phyloP scores from a whole-genome alignment of 495 filamentous ascomycete species.

The Penicillium longicatenatum region DNA sequence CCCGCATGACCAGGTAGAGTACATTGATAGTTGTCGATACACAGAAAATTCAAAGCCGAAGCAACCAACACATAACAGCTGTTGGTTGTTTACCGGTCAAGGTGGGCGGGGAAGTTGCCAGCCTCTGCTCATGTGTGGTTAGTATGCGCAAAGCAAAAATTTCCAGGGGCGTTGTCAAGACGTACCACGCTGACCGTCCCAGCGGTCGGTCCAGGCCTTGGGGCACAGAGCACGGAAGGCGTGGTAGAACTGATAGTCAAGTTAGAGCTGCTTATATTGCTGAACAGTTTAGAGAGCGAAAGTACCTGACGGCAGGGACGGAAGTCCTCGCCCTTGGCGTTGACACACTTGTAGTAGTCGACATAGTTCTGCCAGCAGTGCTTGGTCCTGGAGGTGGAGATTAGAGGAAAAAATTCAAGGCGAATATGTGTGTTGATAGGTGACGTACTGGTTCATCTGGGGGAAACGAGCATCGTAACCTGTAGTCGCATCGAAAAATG shows the following conservation, averaged over 20 bases:
- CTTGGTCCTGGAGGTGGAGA: constrained; percentile 56
- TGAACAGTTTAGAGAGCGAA: background rate
- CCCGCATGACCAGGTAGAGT: constrained; percentile 46
- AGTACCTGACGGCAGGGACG: constrained; percentile 92
- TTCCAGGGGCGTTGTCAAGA: constrained; percentile 29
- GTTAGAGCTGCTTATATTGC: constrained; percentile 9
- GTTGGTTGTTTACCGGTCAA: constrained; percentile 43
- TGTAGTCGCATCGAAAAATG: constrained; percentile 44
- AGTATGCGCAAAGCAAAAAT: constrained; percentile 15
- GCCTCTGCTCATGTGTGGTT: constrained; percentile 58
- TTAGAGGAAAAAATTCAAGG: constrained; percentile 13
- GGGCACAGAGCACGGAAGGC: constrained; percentile 97
- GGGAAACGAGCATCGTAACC: constrained; percentile 99
- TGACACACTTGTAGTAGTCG: constrained; percentile 99
- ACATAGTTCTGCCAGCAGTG: constrained; percentile 99
- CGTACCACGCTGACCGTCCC: constrained; percentile 97
- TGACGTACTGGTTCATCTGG: constrained; percentile 85
- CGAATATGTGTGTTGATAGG: background rate
- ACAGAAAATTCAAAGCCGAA: constrained; percentile 32
- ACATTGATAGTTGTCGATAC: constrained; percentile 45
- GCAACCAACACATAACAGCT: constrained; percentile 24
- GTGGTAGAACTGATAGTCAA: constrained; percentile 73
- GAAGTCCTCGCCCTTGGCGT: constrained; percentile 99
- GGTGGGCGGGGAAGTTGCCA: constrained; percentile 80
- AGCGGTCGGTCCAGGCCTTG: constrained; percentile 88